Evolutionary conservation across 2,329 filamentous ascomycete species (phyloP).

Genomic region (Alternaria infectoria): DNA sequence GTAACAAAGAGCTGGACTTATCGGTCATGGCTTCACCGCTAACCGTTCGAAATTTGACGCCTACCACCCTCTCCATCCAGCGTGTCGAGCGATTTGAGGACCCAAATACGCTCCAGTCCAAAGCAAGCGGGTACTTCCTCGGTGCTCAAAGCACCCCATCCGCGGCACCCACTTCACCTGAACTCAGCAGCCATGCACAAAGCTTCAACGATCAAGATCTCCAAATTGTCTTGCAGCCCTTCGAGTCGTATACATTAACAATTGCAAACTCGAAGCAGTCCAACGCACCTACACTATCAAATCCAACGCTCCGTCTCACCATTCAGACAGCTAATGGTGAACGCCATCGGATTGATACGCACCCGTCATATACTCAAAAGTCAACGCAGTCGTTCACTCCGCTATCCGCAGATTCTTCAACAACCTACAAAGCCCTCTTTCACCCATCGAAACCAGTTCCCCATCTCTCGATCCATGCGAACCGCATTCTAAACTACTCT

Average conservation of each 20-base stretch:
- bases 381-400: constrained; percentile 48
- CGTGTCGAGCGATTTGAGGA: constrained; percentile 75
- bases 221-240: constrained; percentile 69
- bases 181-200: constrained; percentile 62
- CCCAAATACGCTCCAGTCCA: constrained; percentile 51
- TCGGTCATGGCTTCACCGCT: constrained; percentile 54
- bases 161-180: constrained; percentile 46
- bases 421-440: constrained; percentile 53
- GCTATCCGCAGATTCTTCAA: constrained; percentile 47
- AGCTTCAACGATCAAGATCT: constrained; percentile 68
- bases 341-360: constrained; percentile 71
- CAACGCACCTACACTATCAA: constrained; percentile 25
- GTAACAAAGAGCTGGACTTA: background rate
- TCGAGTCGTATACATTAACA: constrained; percentile 68
- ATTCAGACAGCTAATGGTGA: constrained; percentile 68
- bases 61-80: constrained; percentile 74
- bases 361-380: constrained; percentile 61
- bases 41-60: constrained; percentile 82
- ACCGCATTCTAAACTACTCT: constrained; percentile 59
- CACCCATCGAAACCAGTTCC: constrained; percentile 51
- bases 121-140: constrained; percentile 42
- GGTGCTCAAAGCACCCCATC: constrained; percentile 29
- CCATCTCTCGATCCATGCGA: constrained; percentile 41
- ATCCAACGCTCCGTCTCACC: constrained; percentile 73
- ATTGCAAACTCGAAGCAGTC: constrained; percentile 50